Base-by-base conservation (phyloP, 495 filamentous ascomycete species). In the Xylaria palmicola region DNA sequence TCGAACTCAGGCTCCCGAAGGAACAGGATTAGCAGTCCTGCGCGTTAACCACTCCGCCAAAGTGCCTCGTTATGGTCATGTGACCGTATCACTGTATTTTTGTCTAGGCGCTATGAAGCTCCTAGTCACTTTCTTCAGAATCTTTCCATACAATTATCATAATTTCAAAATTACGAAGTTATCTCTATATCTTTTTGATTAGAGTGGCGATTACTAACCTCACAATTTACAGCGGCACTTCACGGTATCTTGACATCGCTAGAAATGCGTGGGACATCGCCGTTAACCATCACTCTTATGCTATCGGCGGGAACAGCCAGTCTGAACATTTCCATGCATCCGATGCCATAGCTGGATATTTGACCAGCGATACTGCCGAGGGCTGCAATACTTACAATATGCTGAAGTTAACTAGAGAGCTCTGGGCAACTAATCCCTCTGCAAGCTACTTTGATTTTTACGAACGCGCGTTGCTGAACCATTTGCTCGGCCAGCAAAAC, bases 301-400 rank as follows among this genome's bases (percentile, higher is more conserved):
- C 74, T 24, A 77, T 77, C 43, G 74, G 74, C 40, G 72, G 68
- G 9, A 77, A 75, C 65, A 74, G 72, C 65, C 73, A 77, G 39
- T 65, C 74, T 20, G 74, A 77, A 60, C 74, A 77, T 56, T 77
- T 77, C 59, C 69, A 62, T 26, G 49, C 54, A 0, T 59, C 70
- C 1, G 71, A 75, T 56, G 68, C 66, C 15, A 77, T 75, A 45
- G 58, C 73, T 7, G 29, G 22, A 30, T 74, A 72, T 26, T 62
- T 77, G 19, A 56, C 17, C 10, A 56, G 53, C 12, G 74, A 77
- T 53, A 74, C 73, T 6, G 66, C 64, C 48, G 74, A 77, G 63
- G 59, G 56, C 4, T 77, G 74, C 68, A 75, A 77, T 51, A 73
- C 73, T 19, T 75, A 75, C 62, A 77, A 77, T 54, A 72, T 77